These are phyloP conservation scores for Carex arenaria DNA, from an alignment of 202 grass and related monocot species.

Conservation along the genomic window DNA sequence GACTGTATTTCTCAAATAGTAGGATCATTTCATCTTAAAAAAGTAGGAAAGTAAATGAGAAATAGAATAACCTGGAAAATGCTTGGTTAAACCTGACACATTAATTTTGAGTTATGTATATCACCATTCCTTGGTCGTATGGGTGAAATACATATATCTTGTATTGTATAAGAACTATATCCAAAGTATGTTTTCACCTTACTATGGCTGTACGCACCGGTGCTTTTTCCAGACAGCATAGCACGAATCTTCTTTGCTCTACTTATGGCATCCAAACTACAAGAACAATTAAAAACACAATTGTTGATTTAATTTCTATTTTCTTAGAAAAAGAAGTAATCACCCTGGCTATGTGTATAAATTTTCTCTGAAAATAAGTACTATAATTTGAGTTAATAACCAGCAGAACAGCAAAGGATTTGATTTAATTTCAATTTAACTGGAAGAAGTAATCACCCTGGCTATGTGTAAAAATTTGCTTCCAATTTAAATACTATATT, in stretches of 20 bases:
- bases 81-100: background rate
- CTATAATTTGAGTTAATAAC: background rate
- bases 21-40: background rate
- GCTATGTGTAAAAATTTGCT: constrained; percentile 2
- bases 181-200: constrained; percentile 26
- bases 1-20: background rate
- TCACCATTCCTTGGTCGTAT: background rate
- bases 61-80: background rate
- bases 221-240: constrained; percentile 34
- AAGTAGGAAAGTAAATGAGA: background rate
- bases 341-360: background rate
- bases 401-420: background rate
- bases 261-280: constrained; percentile 47
- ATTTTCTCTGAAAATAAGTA: background rate
- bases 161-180: constrained; percentile 8
- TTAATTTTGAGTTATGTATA: background rate
- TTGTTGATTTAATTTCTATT: background rate
- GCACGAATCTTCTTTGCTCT: constrained; percentile 45
- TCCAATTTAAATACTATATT: background rate
- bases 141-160: background rate
- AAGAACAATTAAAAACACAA: background rate
- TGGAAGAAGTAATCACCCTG: background rate
- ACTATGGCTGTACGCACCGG: constrained; percentile 54
- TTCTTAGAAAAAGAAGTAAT: background rate
- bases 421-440: background rate